Evolutionary conservation across 139 green algal species (phyloP), one percentile per base, ranked within the genome.

Genomic region (Micractinium conductrix): DNA sequence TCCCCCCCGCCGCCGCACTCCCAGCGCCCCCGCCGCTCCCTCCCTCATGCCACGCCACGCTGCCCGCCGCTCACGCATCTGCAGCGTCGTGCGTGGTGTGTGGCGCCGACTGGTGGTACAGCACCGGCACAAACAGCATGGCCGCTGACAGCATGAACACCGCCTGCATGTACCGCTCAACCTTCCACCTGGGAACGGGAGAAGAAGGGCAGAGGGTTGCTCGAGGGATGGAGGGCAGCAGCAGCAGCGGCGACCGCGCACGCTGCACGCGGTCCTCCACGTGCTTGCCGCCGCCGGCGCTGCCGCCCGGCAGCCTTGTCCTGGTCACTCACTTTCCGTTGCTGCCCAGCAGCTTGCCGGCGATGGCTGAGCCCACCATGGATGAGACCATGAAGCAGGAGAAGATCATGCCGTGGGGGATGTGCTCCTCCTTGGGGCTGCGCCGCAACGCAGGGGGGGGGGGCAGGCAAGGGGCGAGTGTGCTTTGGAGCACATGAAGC

Each of bases 371-470:
- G 58, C 95, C 95, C 0, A 90, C 92, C 97, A 99, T 99, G 87
- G 86, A 97, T 44, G 93, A 88, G 3, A 98, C 92, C 97, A 99
- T 99, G 89, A 99, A 98, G 84, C 92, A 97, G 38, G 95, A 92
- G 80, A 99, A 99, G 60, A 99, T 96, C 79, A 98, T 94, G 71
- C 97, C 97, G 83, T 99, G 97, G 8, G 96, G 97, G 74, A 99
- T 96, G 84, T 91, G 85, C 93, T 99, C 93, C 79, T 92, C 86
- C 74, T 92, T 89, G 5, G 96, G 95, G 62, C 85, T 91, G 48
- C 76, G 67, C 45, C 2, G 48, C 5, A 37, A 40, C 12, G 73
- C 2, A 37, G 37, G 53, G 72, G 69, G 37, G 26, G 45, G 2
- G 43, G 28, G 26, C 10, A 38, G 43, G 5, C 26, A 60, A 60